Base-by-base conservation (phyloP, 345 rosid genomes). In the Ricinus communis region DNA sequence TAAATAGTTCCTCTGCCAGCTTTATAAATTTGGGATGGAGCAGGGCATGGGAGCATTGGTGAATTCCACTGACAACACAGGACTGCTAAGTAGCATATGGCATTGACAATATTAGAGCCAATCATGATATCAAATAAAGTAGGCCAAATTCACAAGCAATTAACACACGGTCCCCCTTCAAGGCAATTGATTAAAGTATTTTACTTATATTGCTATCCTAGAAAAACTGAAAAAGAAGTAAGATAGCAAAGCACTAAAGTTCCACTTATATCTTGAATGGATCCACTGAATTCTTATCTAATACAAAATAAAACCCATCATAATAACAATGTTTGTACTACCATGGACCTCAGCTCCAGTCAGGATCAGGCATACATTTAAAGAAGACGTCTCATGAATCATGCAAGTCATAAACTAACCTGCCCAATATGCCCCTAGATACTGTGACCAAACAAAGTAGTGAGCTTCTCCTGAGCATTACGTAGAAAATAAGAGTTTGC, bases 181-280 rank as follows among this genome's bases (percentile, higher is more conserved):
- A 21, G 55, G 15, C 52, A 30, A 19, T 22, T 70, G 54, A 21
- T 47, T 70, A 31, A 58, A 40, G 50, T 16, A 10, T 61, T 70
- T 22, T 49, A 50, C 27, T n/a, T 30, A 1, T 25, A 22, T 69
- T 51, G 40, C 28, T 51, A 62, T 60, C 5, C 18, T 13, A 18
- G 4, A 38, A 40, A 36, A 19, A 43, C 13, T 14, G 46, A 24
- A 28, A 47, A 51, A 7, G 1, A 46, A 65, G 10, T 13, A 11
- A 31, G 5, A 19, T 27, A 52, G 54, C 4, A 33, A 41, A 41
- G 63, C 18, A 43, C 19, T 47, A 43, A 38, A 31, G 68, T 7
- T 27, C 28, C 50, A 18, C 9, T 28, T 14, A 56, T 27, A 46
- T 45, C 33, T 56, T 30, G 27, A 46, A 64, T 54, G 56, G 45